Evolutionary conservation across 2,329 filamentous ascomycete genomes (phyloP).

Genomic region (Pseudogymnoascus sp.): DNA sequence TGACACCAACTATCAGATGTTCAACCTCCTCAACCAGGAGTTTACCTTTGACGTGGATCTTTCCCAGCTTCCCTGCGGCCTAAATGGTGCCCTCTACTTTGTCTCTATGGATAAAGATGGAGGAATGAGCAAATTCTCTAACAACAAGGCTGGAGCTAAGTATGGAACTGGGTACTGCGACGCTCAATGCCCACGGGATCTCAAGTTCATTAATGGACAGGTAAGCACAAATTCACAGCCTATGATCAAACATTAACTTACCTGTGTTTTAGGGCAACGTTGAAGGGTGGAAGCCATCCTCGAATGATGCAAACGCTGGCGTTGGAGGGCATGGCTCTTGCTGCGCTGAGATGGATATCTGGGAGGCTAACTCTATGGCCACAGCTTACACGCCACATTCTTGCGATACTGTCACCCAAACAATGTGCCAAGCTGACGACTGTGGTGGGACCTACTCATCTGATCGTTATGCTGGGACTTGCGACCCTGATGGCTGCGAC

Average conservation of each 20-base stretch:
- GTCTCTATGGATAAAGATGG: slow-evolving; percentile 55
- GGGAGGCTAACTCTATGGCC: slow-evolving; percentile 54
- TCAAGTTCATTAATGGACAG: slow-evolving; percentile 45
- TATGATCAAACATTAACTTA: slow-evolving; percentile 19
- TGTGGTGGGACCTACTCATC: slow-evolving; percentile 38
- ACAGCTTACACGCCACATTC: slow-evolving; percentile 51
- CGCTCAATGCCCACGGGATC: slow-evolving; percentile 45
- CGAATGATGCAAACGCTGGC: slow-evolving; percentile 44
- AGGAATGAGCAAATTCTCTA: slow-evolving; percentile 41
- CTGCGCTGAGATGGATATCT: slow-evolving; percentile 62
- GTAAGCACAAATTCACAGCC: slow-evolving; percentile 33
- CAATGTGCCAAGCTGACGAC: slow-evolving; percentile 33
- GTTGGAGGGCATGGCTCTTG: slow-evolving; percentile 48
- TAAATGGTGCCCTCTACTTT: slow-evolving; percentile 65
- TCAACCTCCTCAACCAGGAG: slow-evolving; percentile 58
- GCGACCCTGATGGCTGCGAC: slow-evolving; percentile 54
- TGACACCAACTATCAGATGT: slow-evolving; percentile 55
- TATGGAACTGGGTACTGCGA: slow-evolving; percentile 60
- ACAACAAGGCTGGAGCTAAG: slow-evolving; percentile 48
- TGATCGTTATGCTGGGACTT: slow-evolving; percentile 45
- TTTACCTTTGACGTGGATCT: slow-evolving; percentile 68
- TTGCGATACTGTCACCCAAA: slow-evolving; percentile 38
- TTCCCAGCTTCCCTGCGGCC: slow-evolving; percentile 57
- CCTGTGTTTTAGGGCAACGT: slow-evolving; percentile 39
- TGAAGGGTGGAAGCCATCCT: slow-evolving; percentile 40